phyloP scores from a whole-genome alignment of 2,329 filamentous ascomycete species.

The Pseudocercospora vitis region DNA sequence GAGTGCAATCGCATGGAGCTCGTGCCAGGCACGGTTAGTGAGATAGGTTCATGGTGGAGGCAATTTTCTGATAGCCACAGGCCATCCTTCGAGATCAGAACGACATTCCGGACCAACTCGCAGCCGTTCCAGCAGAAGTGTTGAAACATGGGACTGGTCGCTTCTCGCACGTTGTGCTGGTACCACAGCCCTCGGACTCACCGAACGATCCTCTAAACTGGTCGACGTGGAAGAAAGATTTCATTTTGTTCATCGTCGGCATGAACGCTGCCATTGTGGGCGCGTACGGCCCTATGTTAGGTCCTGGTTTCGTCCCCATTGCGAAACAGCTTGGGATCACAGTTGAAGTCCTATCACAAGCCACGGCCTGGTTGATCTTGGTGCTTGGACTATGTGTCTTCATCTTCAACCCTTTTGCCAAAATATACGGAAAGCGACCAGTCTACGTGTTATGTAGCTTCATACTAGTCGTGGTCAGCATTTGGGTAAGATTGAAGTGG shows the following conservation, averaged over 20 bases:
- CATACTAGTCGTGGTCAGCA: conserved; percentile 49
- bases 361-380: conserved; percentile 52
- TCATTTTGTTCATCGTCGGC: conserved; percentile 48
- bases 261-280: conserved; percentile 52
- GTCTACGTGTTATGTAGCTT: conserved; percentile 50
- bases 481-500: conserved; percentile 40
- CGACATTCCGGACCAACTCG: conserved; percentile 50
- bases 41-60: background rate
- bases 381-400: conserved; percentile 51
- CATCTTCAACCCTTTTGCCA: conserved; percentile 53
- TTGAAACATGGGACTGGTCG: conserved; percentile 38
- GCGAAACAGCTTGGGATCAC: conserved; percentile 47
- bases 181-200: conserved; percentile 51
- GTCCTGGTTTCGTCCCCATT: conserved; percentile 52
- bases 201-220: conserved; percentile 54
- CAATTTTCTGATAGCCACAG: conserved; percentile 24
- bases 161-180: conserved; percentile 32
- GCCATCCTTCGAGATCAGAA: conserved; percentile 50
- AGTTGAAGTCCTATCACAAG: conserved; percentile 47
- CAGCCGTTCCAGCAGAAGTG: conserved; percentile 43
- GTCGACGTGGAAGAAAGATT: conserved; percentile 50
- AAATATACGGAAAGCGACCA: conserved; percentile 53
- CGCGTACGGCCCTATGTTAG: conserved; percentile 55
- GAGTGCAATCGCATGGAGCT: conserved; percentile 48
- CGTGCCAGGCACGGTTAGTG: conserved; percentile 52